Percentiles rank a stretch among this genome's conserved stretches.
Evolutionary conservation across 2,329 filamentous ascomycete species (phyloP).

Genomic region (Fusarium falciforme): DNA sequence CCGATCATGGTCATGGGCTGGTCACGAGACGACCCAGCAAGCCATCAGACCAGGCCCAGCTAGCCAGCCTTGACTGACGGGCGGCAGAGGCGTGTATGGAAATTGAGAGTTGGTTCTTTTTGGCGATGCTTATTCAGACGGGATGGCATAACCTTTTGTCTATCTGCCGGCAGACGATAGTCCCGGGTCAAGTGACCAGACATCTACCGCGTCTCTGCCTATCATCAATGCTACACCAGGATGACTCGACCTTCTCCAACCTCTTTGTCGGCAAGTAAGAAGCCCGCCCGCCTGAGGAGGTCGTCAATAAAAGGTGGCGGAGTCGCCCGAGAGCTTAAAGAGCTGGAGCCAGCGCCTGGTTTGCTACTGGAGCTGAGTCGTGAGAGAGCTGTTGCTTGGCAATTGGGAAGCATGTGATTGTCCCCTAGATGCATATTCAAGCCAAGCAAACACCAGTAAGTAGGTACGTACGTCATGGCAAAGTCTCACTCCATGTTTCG

Average conservation of each 20-base stretch:
- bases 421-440: constrained; percentile 39
- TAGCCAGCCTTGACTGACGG: constrained; percentile 4
- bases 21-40: constrained; percentile 24
- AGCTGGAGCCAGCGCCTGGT: not conserved
- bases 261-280: constrained; percentile 8
- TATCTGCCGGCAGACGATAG: not conserved
- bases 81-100: constrained; percentile 21
- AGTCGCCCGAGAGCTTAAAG: constrained; percentile 22
- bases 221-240: constrained; percentile 26
- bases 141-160: not conserved
- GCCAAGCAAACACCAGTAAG: not conserved
- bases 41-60: constrained; percentile 1
- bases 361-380: constrained; percentile 26
- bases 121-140: constrained; percentile 22
- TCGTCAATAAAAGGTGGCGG: constrained; percentile 18
- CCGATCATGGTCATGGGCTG: constrained; percentile 33
- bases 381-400: constrained; percentile 29
- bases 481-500: constrained; percentile 22
- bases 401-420: constrained; percentile 42
- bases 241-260: constrained; percentile 25
- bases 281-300: not conserved
- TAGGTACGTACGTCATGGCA: constrained; percentile 28
- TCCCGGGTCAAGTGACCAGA: constrained; percentile 31
- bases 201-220: constrained; percentile 25
- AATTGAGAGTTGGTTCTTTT: not conserved